These are phyloP conservation scores for Plectranthus barbatus DNA, from an alignment of 257 asterid species.

Conservation along the genomic window DNA sequence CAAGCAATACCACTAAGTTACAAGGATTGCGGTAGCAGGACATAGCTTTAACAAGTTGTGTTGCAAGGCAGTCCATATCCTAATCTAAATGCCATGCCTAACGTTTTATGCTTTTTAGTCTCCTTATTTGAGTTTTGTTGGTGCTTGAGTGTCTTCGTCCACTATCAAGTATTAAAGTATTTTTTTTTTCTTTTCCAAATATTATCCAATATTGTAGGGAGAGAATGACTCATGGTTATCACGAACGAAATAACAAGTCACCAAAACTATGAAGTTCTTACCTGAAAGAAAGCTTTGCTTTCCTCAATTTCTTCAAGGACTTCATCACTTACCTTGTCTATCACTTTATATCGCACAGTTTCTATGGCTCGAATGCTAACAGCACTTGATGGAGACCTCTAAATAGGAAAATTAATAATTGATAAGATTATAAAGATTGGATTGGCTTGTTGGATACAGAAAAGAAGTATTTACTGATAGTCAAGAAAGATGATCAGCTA, in stretches of 20 bases:
- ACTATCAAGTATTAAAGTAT: not conserved
- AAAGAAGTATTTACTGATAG: not conserved
- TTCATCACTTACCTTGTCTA: conserved; percentile 57
- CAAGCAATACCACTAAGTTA: too few relatives aligned
- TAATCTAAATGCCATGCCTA: not conserved
- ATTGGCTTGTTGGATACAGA: conserved; percentile 6
- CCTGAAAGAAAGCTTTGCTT: conserved; percentile 96
- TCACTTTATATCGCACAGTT: conserved; percentile 64
- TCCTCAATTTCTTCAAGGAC: conserved; percentile 96
- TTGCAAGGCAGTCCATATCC: conserved; percentile 5
- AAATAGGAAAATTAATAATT: conserved; percentile 11
- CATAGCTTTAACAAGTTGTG: not conserved
- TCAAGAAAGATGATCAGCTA: conserved; percentile 2
- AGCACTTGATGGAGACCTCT: conserved; percentile 66
- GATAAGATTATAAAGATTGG: conserved; percentile 1
- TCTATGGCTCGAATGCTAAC: conserved; percentile 84
- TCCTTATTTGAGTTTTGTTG: not conserved
- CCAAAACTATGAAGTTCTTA: conserved; percentile 15
- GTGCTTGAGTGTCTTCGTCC: not conserved
- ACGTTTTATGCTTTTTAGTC: not conserved
- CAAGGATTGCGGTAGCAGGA: too few relatives aligned
- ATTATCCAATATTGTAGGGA: not conserved
- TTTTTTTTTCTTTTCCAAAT: not conserved
- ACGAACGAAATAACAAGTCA: not conserved
- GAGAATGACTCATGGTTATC: not conserved